Evolutionary conservation across 495 filamentous ascomycete species (phyloP), one percentile per base, ranked within the genome.

Genomic region (Thermothielavioides terrestris): DNA sequence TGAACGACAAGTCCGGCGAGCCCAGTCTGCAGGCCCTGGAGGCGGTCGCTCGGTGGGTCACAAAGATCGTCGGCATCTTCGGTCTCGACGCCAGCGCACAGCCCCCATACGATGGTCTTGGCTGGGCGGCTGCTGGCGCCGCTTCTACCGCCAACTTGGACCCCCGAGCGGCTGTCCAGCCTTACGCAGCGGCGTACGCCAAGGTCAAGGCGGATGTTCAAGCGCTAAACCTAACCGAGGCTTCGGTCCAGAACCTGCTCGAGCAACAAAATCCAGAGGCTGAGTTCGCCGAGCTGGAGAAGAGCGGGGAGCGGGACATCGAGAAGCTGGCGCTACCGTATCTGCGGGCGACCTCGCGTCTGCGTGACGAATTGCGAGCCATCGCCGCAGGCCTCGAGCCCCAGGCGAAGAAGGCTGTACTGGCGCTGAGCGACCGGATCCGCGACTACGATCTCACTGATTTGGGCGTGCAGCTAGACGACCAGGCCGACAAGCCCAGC

Each of bases 391-490:
- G 79, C 0, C 61, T 73, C 1, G 66, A 78, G 17, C 68, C 75
- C 1, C 57, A 70, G 14, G 68, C 70, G 1, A 84, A 84, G 61
- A 76, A 83, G 11, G 68, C 69, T 4, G 65, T 90, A 12, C 73
- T 89, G 6, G 53, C 73, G 0, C 77, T 94, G 38, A 89, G 83
- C 56, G 91, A 95, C 60, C 73, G 77, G 5, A 76, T 97, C 39
- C 85, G 91, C 22, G 84, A 96, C 57, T 68, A 78, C 22, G 80
- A 87, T 45, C 80, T 97, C 26, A 87, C 84, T 43, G 76, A 87
- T 40, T 70, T 90, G 0, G 87, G 82, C 17, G 80, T 96, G 20
- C 89, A 92, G 53, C 82, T 97, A 9, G 91, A 96, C 59, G 91
- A 97, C 59, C 81, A 87, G 14, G 53, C 58, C 11, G 74, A 74